Evolutionary conservation across 257 asterid species (phyloP).

Genomic region (Solanum sitiens): DNA sequence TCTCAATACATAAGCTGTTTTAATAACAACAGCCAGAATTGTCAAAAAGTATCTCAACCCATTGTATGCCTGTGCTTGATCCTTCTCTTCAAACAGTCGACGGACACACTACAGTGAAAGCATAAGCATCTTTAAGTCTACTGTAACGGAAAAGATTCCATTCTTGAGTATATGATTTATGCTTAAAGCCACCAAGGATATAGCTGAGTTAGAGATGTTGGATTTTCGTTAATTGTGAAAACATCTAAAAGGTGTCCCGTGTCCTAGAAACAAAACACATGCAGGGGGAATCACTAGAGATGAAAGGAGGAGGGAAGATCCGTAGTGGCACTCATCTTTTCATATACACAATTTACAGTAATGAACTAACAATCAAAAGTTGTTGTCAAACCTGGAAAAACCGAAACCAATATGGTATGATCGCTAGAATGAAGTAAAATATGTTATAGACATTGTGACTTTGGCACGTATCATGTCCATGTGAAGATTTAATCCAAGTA

Average conservation of each 20-base stretch:
- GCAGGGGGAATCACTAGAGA: neutral
- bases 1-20: constrained; percentile 58
- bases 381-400: constrained; percentile 55
- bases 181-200: neutral
- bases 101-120: constrained; percentile 54
- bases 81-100: constrained; percentile 63
- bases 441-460: constrained; percentile 35
- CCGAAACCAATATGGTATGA: constrained; percentile 78
- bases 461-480: constrained; percentile 29
- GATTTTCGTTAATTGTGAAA: neutral
- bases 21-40: constrained; percentile 55
- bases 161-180: neutral
- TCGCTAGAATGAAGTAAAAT: constrained; percentile 60
- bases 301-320: neutral
- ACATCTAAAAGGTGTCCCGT: neutral
- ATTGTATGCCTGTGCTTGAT: constrained; percentile 39
- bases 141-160: neutral
- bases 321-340: neutral
- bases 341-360: neutral
- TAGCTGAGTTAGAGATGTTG: neutral
- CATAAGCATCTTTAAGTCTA: neutral
- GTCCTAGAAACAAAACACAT: neutral
- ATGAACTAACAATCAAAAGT: neutral
- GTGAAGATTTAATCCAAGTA: constrained; percentile 22
- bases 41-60: constrained; percentile 69